Conservation (phyloP, 208 protist species). For the Angomonas deanei region DNA sequence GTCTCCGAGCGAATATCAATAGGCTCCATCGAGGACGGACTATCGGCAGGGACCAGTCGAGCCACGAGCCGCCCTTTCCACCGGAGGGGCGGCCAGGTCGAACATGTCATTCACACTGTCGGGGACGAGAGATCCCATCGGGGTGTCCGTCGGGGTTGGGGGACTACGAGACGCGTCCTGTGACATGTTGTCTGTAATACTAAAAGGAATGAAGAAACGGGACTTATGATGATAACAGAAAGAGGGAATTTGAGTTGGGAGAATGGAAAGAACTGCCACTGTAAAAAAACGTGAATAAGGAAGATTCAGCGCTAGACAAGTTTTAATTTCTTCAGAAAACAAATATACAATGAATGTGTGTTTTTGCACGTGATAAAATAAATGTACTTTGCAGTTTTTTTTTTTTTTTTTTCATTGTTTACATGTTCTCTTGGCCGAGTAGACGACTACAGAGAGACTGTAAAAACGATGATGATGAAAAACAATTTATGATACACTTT, state of each 20-base stretch:
- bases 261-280: neutral
- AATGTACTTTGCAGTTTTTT: neutral
- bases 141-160: constrained; percentile 2
- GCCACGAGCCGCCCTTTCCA: constrained; percentile 64
- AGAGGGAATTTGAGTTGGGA: neutral
- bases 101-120: constrained; percentile 57
- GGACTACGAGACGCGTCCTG: neutral
- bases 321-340: neutral
- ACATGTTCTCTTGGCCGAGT: too few relatives aligned
- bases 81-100: constrained; percentile 60
- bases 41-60: constrained; percentile 46
- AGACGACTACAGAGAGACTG: neutral
- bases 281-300: constrained; percentile 7
- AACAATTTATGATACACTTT: neutral
- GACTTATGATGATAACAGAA: neutral
- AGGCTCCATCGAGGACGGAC: neutral
- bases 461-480: neutral
- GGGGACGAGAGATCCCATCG: constrained; percentile 8
- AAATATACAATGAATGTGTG: too few relatives aligned
- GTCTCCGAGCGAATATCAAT: constrained; percentile 48
- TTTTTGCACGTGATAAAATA: too few relatives aligned
- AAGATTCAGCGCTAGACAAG: neutral
- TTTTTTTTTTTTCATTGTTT: too few relatives aligned
- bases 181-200: neutral
- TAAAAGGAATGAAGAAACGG: neutral